Conservation (phyloP, 768 basidiomycete species). For the Tephrocybe rancida region DNA sequence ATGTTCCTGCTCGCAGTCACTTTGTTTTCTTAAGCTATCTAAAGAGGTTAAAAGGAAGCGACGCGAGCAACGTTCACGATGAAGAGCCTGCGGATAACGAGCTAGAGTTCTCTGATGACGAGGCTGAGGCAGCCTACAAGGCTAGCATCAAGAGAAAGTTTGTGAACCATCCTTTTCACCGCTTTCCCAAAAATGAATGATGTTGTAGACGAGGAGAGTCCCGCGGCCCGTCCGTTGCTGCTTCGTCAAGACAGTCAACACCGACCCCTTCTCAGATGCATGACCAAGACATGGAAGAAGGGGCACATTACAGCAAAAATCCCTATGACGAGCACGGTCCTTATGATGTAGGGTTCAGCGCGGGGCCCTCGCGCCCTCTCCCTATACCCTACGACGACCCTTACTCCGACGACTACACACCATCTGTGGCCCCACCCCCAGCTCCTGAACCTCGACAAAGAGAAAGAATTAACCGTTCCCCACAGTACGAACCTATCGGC, state of each 20-base stretch:
- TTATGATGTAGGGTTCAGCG: constrained; percentile 66
- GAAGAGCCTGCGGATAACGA: constrained; percentile 93
- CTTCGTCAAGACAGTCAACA: constrained; percentile 58
- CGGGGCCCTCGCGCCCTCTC: constrained; percentile 59
- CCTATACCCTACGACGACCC: constrained; percentile 84
- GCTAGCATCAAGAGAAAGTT: constrained; percentile 62
- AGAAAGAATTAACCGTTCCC: background rate
- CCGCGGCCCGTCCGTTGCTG: constrained; percentile 45
- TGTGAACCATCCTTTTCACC: constrained; percentile 20
- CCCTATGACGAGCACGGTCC: constrained; percentile 69
- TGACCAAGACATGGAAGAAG: constrained; percentile 56
- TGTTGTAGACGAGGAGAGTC: constrained; percentile 54
- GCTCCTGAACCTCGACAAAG: background rate
- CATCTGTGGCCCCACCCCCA: background rate
- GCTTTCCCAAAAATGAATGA: background rate
- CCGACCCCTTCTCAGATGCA: constrained; percentile 55
- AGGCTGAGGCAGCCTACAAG: constrained; percentile 80
- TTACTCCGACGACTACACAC: constrained; percentile 53
- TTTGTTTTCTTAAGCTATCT: constrained; percentile 84
- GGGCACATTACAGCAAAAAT: constrained; percentile 48
- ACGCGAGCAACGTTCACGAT: constrained; percentile 93
- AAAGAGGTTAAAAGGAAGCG: constrained; percentile 77
- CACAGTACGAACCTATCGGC: background rate
- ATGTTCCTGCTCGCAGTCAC: constrained; percentile 76
- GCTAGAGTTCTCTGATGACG: constrained; percentile 94